These are phyloP conservation scores for Cryptococcus sp. DNA, from an alignment of 1,284 basidiomycete species.

Conservation along the genomic window DNA sequence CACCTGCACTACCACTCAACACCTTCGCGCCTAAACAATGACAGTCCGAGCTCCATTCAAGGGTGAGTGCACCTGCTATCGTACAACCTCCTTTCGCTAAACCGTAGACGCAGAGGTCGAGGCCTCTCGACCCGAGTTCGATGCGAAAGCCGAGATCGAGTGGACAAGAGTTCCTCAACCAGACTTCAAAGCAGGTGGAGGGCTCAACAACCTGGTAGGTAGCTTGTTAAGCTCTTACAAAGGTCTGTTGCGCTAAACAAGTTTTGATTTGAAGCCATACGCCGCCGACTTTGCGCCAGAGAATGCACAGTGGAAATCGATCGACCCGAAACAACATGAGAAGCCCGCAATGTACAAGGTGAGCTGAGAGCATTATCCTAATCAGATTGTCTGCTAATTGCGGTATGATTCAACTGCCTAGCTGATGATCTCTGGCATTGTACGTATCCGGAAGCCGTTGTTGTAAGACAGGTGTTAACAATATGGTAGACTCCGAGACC, in stretches of 20 bases:
- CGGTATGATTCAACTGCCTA: constrained; percentile 21
- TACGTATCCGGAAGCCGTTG: constrained; percentile 29
- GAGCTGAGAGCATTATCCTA: constrained; percentile 16
- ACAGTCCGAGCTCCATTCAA: constrained; percentile 8
- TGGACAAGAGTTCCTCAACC: constrained; percentile 58
- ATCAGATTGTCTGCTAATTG: constrained; percentile 40
- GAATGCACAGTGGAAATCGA: constrained; percentile 60
- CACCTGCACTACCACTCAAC: no score
- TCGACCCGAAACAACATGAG: constrained; percentile 59
- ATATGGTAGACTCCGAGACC: constrained; percentile 61
- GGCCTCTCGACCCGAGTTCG: constrained; percentile 40
- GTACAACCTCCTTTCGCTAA: background rate
- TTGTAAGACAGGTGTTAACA: background rate
- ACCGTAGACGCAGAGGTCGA: constrained; percentile 35
- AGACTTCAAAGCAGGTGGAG: constrained; percentile 61
- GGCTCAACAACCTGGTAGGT: constrained; percentile 52
- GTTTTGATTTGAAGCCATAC: constrained; percentile 25
- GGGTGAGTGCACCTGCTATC: constrained; percentile 3
- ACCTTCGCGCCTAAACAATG: background rate
- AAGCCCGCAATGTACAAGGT: constrained; percentile 53
- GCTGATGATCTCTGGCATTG: constrained; percentile 66
- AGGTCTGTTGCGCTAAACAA: no score
- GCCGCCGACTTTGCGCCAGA: constrained; percentile 55
- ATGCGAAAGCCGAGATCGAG: constrained; percentile 8
- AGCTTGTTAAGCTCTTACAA: background rate